Evolutionary conservation across 805 yeast genomes (phyloP).

Genomic region (Metschnikowia chrysomelidarum): DNA sequence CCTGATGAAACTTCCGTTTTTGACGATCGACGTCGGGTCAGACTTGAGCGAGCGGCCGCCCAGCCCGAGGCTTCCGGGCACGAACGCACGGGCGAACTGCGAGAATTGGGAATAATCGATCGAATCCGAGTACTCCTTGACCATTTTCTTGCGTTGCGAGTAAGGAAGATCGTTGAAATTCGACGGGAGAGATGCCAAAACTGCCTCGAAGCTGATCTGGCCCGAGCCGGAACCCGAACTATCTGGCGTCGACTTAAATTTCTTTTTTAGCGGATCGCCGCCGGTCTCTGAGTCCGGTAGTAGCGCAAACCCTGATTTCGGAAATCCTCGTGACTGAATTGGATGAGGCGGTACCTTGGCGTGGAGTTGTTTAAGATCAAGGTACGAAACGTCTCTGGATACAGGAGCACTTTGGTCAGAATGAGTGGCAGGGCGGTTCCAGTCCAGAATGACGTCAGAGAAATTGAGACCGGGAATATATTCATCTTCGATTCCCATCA

Average conservation of each 20-base stretch:
- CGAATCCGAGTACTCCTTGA: constrained; percentile 35
- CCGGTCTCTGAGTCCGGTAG: constrained; percentile 6
- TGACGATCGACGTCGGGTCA: constrained; percentile 15
- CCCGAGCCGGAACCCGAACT: constrained; percentile 23
- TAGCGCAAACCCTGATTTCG: constrained; percentile 9
- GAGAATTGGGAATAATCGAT: constrained; percentile 46
- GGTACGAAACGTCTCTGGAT: constrained; percentile 36
- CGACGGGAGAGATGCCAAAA: constrained; percentile 33
- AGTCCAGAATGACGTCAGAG: constrained; percentile 43
- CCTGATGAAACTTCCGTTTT: constrained; percentile 30
- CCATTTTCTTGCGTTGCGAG: constrained; percentile 54
- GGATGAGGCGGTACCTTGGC: constrained; percentile 46
- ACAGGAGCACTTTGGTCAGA: constrained; percentile 18
- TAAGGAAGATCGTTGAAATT: constrained; percentile 58
- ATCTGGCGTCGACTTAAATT: constrained; percentile 23
- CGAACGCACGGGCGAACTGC: constrained; percentile 36
- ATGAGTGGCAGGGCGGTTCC: constrained; percentile 51
- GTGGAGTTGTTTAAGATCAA: constrained; percentile 42
- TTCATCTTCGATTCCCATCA: constrained; percentile 66
- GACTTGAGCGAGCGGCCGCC: constrained; percentile 20
- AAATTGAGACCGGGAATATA: constrained; percentile 73
- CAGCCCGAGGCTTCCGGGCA: constrained; percentile 25
- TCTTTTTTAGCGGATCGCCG: constrained; percentile 22
- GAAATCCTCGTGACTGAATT: constrained; percentile 22
- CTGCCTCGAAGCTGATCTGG: constrained; percentile 38